phyloP scores from a whole-genome alignment of 2,329 filamentous ascomycete genomes.

The Ophiostoma fasciatum region DNA sequence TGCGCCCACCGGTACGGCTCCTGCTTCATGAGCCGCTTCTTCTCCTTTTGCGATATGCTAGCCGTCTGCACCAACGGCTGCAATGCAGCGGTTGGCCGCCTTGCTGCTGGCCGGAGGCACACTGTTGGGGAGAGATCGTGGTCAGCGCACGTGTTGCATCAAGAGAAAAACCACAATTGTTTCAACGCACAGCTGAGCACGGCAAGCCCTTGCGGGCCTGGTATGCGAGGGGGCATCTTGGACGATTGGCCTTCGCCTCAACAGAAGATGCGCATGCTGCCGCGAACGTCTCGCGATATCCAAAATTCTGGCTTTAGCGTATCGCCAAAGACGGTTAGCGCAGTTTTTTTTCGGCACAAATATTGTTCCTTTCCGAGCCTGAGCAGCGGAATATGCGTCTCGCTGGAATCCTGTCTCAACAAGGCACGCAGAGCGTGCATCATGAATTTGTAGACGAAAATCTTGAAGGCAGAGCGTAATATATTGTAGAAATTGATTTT shows the following conservation, averaged over 20 bases:
- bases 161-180: no score
- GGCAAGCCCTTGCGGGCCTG: slow-evolving; percentile 43
- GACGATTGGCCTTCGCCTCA: neutral
- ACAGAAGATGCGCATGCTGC: neutral
- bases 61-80: slow-evolving; percentile 51
- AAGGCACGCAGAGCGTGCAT: no score
- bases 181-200: slow-evolving; percentile 48
- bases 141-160: no score
- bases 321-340: slow-evolving; percentile 3
- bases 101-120: slow-evolving; percentile 41
- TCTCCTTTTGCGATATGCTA: slow-evolving; percentile 45
- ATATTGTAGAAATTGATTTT: no score
- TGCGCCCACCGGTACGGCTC: slow-evolving; percentile 77
- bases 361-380: slow-evolving; percentile 3
- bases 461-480: no score
- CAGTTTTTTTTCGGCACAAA: neutral
- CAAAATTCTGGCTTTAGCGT: no score
- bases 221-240: slow-evolving; percentile 55
- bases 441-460: no score
- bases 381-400: neutral
- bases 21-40: slow-evolving; percentile 50
- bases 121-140: slow-evolving; percentile 24
- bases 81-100: slow-evolving; percentile 29
- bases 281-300: slow-evolving; percentile 6
- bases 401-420: no score